Evolutionary conservation across 1,284 basidiomycete species (phyloP), one percentile per base, ranked within the genome.

Genomic region (Cerioporus squamosus): DNA sequence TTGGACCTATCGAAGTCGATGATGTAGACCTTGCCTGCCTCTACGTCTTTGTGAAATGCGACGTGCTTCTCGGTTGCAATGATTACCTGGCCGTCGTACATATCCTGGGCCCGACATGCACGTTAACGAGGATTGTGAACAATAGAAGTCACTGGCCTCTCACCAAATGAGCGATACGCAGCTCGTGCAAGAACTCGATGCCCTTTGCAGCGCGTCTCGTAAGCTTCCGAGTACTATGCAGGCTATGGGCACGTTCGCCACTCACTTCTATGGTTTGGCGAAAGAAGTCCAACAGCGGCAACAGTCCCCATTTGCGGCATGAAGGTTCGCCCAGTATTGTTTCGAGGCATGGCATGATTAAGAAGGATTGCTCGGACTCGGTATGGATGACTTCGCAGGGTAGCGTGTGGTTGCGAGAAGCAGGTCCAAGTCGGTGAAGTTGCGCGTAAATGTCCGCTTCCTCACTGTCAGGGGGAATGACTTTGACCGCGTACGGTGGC

Each of bases 1-100:
- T 33, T 26, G 15, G 45, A 46, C n/a, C 15, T 18, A 31, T 24
- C 45, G 26, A 24, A 46, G 45, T 46, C 45, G 45, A 46, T 46
- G 45, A 46, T 46, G 45, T 46, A 46, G 26, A 31, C 45, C 29
- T 33, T 46, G 22, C 29, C 45, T n/a, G 26, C 29, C 26, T 46
- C 26, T 3, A 46, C 15, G 10, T 26, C 15, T n/a, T 22, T 20
- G 43, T 44, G 43, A 2, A 24, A 6, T 5, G 26, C 29, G 2
- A n/a, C 24, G 14, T 6, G 17, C 17, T 3, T 5, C 8, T 46
- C 18, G 15, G 3, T 31, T n/a, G 45, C 45, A 8, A 46, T 7
- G n/a, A 31, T 5, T 2, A 33, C 24, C 12, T 46, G 45, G 2
- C n/a, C 45, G 15, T 26, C 2, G 26, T 46, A 46, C 29, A 46